Base-by-base conservation (phyloP, 2,329 filamentous ascomycete species). In the Gnomoniopsis smithogilvyi region DNA sequence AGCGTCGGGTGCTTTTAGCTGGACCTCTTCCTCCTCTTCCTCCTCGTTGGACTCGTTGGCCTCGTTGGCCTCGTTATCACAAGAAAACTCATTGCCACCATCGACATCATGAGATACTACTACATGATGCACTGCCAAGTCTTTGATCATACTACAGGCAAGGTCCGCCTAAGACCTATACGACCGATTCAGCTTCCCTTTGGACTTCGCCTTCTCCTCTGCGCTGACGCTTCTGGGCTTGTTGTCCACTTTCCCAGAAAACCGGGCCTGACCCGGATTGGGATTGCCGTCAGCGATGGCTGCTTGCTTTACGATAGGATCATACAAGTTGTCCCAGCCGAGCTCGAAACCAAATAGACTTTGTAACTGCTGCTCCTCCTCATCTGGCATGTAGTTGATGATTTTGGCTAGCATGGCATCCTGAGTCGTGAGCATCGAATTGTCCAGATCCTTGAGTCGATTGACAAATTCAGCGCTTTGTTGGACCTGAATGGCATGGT, bases 271-370 rank as follows among this genome's bases (percentile, higher is more conserved):
- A n/a, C 76, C 76, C 0, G 74, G 73, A 2, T 45, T 22, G 1
- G 67, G 63, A 26, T 74, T 64, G 11, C 74, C 75, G 54, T 79
- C 77, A 8, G 54, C 55, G 21, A 59, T 46, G 12, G 76, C 74
- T 14, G 73, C 72, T 0, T 64, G 57, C n/a, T 70, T 69, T 3
- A 68, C 62, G 6, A 62, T 63, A 1, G 62, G 48, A 6, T 69
- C 67, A 53, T 78, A 79, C 6, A 74, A 26, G 11, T 53, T 64
- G 1, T 63, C 56, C 77, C 76, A 79, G 22, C 74, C 73, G n/a
- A 70, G 65, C 1, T 61, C 60, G 64, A 79, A 70, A 17, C 68
- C 69, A 47, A 74, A 76, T 3, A 67, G 66, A 2, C 59, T 56
- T 10, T 62, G 54, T 34, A 79, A 64, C 10, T 67, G 66, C 14